Conservation (phyloP, 495 filamentous ascomycete genomes). For the Neurospora pannonica region DNA sequence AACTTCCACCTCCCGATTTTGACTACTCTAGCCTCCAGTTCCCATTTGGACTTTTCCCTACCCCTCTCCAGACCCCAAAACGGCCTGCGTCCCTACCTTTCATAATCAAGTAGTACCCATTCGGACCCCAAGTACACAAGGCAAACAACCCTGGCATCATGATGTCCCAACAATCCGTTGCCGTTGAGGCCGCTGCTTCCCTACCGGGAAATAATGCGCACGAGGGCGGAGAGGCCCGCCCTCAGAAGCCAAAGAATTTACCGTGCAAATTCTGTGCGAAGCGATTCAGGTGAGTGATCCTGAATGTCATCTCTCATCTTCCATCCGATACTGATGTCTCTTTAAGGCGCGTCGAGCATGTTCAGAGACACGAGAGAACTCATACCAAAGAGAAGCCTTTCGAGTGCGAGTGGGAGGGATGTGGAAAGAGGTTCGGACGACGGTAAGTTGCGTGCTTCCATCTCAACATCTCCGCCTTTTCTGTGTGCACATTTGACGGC, state of each 20-base stretch:
- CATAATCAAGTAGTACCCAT: conserved; percentile 25
- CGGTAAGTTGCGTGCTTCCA: conserved; percentile 32
- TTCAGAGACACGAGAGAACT: conserved; percentile 51
- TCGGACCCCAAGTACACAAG: conserved; percentile 30
- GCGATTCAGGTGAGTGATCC: conserved; percentile 40
- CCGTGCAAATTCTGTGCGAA: conserved; percentile 48
- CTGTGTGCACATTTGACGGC: neutral
- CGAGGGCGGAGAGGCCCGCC: conserved; percentile 37
- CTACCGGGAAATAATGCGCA: conserved; percentile 26
- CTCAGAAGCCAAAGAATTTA: conserved; percentile 45
- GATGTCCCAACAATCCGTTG: conserved; percentile 41
- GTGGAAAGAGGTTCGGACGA: conserved; percentile 49
- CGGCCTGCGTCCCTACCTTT: conserved; percentile 4
- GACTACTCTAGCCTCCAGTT: conserved; percentile 4
- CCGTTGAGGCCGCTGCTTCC: conserved; percentile 36
- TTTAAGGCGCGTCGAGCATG: conserved; percentile 48
- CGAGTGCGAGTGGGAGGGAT: conserved; percentile 41
- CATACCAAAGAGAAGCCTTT: conserved; percentile 55
- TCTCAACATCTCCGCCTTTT: neutral
- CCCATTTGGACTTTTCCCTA: conserved; percentile 12
- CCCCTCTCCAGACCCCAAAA: conserved; percentile 7
- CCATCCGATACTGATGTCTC: conserved; percentile 27
- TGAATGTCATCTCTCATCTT: neutral
- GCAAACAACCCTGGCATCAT: conserved; percentile 25
- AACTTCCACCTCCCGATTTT: conserved; percentile 8